These are phyloP conservation scores for Termitomyces sp. DNA, from an alignment of 768 basidiomycete species.

Conservation along the genomic window DNA sequence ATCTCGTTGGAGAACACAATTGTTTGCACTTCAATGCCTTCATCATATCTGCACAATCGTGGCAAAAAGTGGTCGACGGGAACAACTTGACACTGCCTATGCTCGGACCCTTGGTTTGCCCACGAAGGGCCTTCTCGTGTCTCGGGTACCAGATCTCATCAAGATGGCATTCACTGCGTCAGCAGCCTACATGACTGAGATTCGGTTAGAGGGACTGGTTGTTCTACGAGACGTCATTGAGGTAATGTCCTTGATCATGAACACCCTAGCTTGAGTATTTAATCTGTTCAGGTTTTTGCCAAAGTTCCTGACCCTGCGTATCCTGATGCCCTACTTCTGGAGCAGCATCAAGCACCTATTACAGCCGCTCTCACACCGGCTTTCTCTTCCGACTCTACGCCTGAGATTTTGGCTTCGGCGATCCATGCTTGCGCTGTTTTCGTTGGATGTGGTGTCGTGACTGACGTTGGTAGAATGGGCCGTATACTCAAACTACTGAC, in stretches of 20 bases:
- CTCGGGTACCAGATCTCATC: constrained; percentile 89
- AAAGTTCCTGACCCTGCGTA: constrained; percentile 89
- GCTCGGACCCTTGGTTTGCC: constrained; percentile 61
- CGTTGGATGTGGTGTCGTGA: constrained; percentile 92
- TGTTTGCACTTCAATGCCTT: constrained; percentile 90
- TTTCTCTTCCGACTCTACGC: constrained; percentile 92
- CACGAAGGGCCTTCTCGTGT: constrained; percentile 65
- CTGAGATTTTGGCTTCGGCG: constrained; percentile 90
- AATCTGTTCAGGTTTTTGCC: constrained; percentile 72
- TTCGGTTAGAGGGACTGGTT: constrained; percentile 84
- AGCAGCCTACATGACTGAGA: constrained; percentile 94
- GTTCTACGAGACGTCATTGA: constrained; percentile 92
- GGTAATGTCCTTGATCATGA: constrained; percentile 33
- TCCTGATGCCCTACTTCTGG: constrained; percentile 82
- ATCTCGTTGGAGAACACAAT: constrained; percentile 93
- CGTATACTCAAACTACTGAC: constrained; percentile 88
- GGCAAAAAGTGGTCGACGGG: constrained; percentile 63
- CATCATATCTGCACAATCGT: constrained; percentile 86
- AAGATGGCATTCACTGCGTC: constrained; percentile 98
- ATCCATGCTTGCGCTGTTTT: constrained; percentile 93
- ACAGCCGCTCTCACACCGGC: constrained; percentile 96
- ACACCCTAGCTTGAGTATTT: not conserved
- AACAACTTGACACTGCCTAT: constrained; percentile 78
- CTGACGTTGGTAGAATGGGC: constrained; percentile 89
- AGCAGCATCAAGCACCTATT: constrained; percentile 98